Percentiles rank a stretch among this genome's conserved stretches.
phyloP scores from a whole-genome alignment of 129 eudicot genomes.

The Tagetes patula region DNA sequence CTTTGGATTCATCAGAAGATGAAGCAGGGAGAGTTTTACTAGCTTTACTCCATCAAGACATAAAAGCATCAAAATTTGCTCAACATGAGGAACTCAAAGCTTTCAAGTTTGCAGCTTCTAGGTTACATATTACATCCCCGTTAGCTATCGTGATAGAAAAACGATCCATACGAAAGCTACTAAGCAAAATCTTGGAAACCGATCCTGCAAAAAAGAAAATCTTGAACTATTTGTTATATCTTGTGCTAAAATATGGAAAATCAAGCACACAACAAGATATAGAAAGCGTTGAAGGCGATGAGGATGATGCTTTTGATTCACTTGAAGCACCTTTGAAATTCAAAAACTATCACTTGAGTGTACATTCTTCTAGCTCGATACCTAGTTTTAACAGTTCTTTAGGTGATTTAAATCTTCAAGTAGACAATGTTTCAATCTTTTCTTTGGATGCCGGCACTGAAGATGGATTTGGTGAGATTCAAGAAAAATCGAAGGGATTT shows the following conservation, averaged over 20 bases:
- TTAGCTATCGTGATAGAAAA: slow-evolving; percentile 40
- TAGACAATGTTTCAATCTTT: slow-evolving; percentile 30
- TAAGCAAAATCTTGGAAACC: slow-evolving; percentile 26
- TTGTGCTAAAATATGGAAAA: slow-evolving; percentile 38
- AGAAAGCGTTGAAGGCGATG: slow-evolving; percentile 2
- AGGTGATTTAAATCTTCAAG: slow-evolving; percentile 33
- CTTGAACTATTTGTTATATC: slow-evolving; percentile 40
- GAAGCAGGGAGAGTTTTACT: slow-evolving; percentile 43
- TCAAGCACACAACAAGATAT: slow-evolving; percentile 13
- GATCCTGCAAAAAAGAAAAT: slow-evolving; percentile 40
- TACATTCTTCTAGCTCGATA: slow-evolving; percentile 26
- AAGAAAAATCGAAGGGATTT: slow-evolving; percentile 13
- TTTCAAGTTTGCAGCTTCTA: slow-evolving; percentile 38
- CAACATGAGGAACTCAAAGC: slow-evolving; percentile 38
- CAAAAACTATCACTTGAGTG: slow-evolving; percentile 18
- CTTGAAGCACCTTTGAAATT: slow-evolving; percentile 27
- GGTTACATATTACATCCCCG: slow-evolving; percentile 44
- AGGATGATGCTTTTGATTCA: slow-evolving; percentile 24
- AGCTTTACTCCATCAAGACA: slow-evolving; percentile 36
- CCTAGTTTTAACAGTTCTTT: slow-evolving; percentile 35
- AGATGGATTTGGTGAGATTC: slow-evolving; percentile 22
- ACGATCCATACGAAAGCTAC: slow-evolving; percentile 35
- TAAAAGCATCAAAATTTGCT: slow-evolving; percentile 25
- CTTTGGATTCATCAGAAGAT: slow-evolving; percentile 34
- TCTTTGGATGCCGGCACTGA: slow-evolving; percentile 21